Evolutionary conservation across 192 early-diverging fungal genomes (phyloP), one percentile per base, ranked within the genome.

Genomic region (Geranomyces michiganensis): DNA sequence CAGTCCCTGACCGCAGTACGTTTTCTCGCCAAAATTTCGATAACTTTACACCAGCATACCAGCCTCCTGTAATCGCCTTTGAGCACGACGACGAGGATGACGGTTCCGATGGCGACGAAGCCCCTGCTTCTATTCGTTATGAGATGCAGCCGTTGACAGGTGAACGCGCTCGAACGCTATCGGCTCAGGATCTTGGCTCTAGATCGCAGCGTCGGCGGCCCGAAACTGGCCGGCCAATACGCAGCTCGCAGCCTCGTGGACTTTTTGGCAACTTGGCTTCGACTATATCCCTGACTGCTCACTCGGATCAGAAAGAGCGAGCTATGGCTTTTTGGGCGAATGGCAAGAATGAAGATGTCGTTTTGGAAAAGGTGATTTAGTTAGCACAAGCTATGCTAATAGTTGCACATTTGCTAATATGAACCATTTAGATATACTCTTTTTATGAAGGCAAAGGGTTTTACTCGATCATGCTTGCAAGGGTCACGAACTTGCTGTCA

Each of bases 401-500:
- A 41, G 5, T 41, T 10, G 36, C 36, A 3, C 36, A 41, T 41
- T 41, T 41, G 10, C 36, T 41, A 41, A 41, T 3, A 55, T 55
- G 21, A 27, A 14, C 58, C 13, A 3, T 46, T 17, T 53, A 84
- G 61, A 89, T 96, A 21, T 98, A 99, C 71, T 67, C 83, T 13
- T 98, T 97, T 78, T 98, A 91, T 70, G 80, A 78, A 0, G 94
- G 95, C 49, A 95, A 96, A 72, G 97, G 97, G 12, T 81, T 92
- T 53, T 83, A 87, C 65, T 91, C 88, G 44, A 93, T 99, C 19
- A 71, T 98, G 21, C 76, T 99, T 17, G 81, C 87, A 24, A 79
- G 91, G 33, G 67, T 90, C 8, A 76, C 93, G 44, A 93, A 95
- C 69, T 80, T 98, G 58, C 67, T 95, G 87, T 91, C 83, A 82